Evolutionary conservation across 352 stramenopile genomes (phyloP), one percentile per base, ranked within the genome.

Genomic region (Peronosclerospora sorghi): DNA sequence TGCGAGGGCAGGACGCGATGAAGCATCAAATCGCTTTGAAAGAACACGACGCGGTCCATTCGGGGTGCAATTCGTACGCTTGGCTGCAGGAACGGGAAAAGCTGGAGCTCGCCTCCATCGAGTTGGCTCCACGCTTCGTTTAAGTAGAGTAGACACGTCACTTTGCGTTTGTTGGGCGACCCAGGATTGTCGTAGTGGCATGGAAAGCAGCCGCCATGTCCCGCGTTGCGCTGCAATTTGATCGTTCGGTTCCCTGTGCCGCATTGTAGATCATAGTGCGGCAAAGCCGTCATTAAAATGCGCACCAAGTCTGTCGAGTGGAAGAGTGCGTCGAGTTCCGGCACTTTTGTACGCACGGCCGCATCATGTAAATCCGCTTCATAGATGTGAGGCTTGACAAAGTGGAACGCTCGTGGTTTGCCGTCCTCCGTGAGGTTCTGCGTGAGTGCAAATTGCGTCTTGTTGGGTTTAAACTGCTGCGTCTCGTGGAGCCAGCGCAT

Each of bases 181-280:
- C 75, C 73, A 7, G 78, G 78, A 45, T 91, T 91, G 56, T 91
- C 78, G 60, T 88, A 88, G 29, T 88, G 78, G 44, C 74, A 84
- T 20, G 78, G 78, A 41, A 91, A 91, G 48, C 75, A 88, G 13
- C 75, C 78, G 27, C 74, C 74, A 15, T 68, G 54, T 41, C 77
- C 77, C 15, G 64, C 68, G 44, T 91, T 91, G 59, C 63, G 68
- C 54, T 91, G 78, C 21, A 91, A 56, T 55, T 91, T 91, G 17
- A 91, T 50, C 38, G 76, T 83, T 9, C 70, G 64, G 19, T 62
- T 63, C 5, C 58, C 66, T 9, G 73, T 85, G 35, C 66, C 70
- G 35, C 73, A 75, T 39, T 83, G 54, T 21, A 86, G 51, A 3
- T 70, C 62, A 24, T 77, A 78, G 27, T 68, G 57, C 4, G 76